A percentile compares a stretch with the other conserved stretches of the same genome.
Conservation (phyloP, 345 rosid species). For the Arabidopsis suecica region DNA sequence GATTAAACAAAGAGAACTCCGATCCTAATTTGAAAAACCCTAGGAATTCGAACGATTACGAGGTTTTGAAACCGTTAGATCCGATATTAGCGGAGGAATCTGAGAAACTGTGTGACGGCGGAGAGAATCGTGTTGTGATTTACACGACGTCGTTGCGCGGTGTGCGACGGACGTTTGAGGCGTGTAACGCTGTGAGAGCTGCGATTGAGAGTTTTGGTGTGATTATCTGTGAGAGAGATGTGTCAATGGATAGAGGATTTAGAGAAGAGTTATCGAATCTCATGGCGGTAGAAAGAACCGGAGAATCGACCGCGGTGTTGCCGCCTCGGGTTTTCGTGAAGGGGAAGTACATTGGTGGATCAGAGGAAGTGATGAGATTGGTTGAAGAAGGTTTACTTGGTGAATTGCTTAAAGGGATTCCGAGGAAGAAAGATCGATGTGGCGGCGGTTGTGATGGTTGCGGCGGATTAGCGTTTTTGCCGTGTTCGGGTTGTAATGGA, state of each 20-base stretch:
- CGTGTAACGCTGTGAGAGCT: constrained; percentile 72
- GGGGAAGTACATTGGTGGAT: constrained; percentile 89
- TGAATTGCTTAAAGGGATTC: constrained; percentile 60
- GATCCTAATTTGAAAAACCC: constrained; percentile 51
- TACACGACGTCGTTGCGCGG: constrained; percentile 80
- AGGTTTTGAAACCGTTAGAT: constrained; percentile 29
- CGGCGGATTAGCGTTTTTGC: constrained; percentile 69
- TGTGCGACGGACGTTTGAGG: constrained; percentile 84
- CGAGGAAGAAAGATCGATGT: constrained; percentile 47
- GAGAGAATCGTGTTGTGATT: constrained; percentile 64
- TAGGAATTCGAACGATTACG: background rate
- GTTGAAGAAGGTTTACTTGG: constrained; percentile 73
- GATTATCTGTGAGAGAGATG: constrained; percentile 64
- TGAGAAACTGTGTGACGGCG: constrained; percentile 47
- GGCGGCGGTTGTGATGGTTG: constrained; percentile 64
- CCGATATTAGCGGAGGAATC: constrained; percentile 30
- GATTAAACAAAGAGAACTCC: constrained; percentile 56
- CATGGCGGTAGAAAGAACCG: constrained; percentile 29
- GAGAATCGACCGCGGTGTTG: constrained; percentile 41
- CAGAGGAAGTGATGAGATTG: constrained; percentile 66
- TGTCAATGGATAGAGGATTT: constrained; percentile 82
- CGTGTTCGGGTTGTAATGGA: constrained; percentile 78
- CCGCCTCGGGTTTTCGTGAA: constrained; percentile 74
- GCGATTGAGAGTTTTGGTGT: constrained; percentile 64
- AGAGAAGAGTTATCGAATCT: constrained; percentile 67